Base-by-base conservation (phyloP, 768 basidiomycete species). In the Lactarius hatsudake region DNA sequence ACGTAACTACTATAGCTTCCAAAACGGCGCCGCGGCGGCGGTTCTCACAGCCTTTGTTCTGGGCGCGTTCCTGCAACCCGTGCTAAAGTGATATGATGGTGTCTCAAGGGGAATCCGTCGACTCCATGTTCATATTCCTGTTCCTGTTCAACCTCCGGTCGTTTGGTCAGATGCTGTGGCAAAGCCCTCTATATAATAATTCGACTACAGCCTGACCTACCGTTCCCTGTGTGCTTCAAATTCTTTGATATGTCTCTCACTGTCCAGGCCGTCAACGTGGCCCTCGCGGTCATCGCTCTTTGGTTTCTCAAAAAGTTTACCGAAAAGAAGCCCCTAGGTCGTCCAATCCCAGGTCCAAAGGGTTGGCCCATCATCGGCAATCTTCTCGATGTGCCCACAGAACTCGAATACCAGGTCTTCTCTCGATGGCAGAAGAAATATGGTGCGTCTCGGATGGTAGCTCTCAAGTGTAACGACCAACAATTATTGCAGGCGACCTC, bases 301-400 rank as follows among this genome's bases (percentile, higher is more conserved):
- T 69, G 58, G 63, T 59, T 68, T 43, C 26, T 69, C 36, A 69
- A 68, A 53, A 64, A 61, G 32, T 28, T 71, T 13, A 60, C 62
- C 26, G 56, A 69, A 58, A 61, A 56, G 51, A 69, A 65, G 26
- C 60, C 63, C 43, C 7, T 59, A 32, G 70, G 70, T 3, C 63
- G 59, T 9, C 36, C 43, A 34, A 69, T 71, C 45, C 72, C 67
- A 4, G 64, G 71, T 8, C 65, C 64, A 15, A 71, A 61, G 51
- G 64, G 68, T 28, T 69, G 61, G 60, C 71, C 71, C 2, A 56
- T 71, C 17, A 71, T 71, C 7, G 71, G 71, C 32, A 71, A 71
- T 63, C 63, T 71, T 32, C 13, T 71, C 2, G 71, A 71, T 38
- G 56, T 71, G 3, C 70, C 70, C 23, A 65, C 10, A 0, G 68